phyloP scores from a whole-genome alignment of 768 basidiomycete species.

The Tylopilus felleus region DNA sequence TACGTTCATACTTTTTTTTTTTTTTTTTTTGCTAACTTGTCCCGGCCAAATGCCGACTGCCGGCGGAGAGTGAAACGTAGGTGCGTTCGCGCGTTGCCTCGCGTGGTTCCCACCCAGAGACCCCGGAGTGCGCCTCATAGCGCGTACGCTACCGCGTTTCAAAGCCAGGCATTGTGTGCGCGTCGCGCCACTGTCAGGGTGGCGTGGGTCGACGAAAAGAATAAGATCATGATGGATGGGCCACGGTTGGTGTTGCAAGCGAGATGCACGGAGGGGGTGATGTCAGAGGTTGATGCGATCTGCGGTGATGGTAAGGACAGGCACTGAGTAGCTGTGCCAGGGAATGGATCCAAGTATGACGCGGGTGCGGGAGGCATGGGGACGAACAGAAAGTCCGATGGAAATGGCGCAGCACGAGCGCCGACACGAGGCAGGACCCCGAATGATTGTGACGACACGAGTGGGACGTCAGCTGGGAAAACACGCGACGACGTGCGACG shows the following conservation, averaged over 20 bases:
- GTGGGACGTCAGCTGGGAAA: constrained; percentile 12
- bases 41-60: constrained; percentile 1
- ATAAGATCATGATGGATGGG: too few relatives aligned
- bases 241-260: too few relatives aligned
- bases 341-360: not conserved
- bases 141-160: not conserved
- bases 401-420: constrained; percentile 22
- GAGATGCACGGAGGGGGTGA: not conserved
- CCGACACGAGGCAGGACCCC: constrained; percentile 34
- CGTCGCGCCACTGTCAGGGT: constrained; percentile 3
- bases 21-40: too few relatives aligned
- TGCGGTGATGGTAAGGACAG: constrained; percentile 14
- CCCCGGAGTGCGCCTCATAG: constrained; percentile 5
- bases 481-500: constrained; percentile 10
- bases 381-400: constrained; percentile 5
- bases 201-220: not conserved
- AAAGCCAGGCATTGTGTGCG: not conserved
- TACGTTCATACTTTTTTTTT: not conserved
- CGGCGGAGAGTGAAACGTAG: constrained; percentile 7
- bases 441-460: constrained; percentile 9
- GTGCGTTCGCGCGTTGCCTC: constrained; percentile 1
- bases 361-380: not conserved
- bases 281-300: constrained; percentile 19
- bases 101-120: constrained; percentile 1
- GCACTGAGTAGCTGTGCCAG: not conserved